phyloP scores from a whole-genome alignment of 1,139 yeast genomes.

The Tardiomyces blankii region DNA sequence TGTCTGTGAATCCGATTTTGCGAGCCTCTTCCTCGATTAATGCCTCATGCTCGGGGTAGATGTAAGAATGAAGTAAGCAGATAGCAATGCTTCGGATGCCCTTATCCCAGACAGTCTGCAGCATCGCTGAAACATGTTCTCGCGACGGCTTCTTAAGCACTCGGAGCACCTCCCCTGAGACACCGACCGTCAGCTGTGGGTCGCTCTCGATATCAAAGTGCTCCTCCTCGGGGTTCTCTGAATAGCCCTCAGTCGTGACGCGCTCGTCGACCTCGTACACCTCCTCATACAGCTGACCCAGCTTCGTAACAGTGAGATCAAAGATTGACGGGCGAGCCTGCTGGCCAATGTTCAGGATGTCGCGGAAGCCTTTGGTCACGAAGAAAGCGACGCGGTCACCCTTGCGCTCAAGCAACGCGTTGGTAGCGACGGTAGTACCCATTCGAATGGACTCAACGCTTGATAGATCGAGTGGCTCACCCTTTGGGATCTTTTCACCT shows the following conservation, averaged over 20 bases:
- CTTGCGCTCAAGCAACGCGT: conserved; percentile 58
- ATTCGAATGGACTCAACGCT: conserved; percentile 49
- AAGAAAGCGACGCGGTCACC: conserved; percentile 55
- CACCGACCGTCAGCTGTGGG: conserved; percentile 29
- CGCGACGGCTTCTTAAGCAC: conserved; percentile 40
- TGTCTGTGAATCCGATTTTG: conserved; percentile 47
- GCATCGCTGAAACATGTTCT: conserved; percentile 28
- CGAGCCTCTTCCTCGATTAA: conserved; percentile 46
- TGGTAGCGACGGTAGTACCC: conserved; percentile 79
- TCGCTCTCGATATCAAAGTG: conserved; percentile 14
- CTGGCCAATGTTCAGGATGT: conserved; percentile 55
- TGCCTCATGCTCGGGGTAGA: conserved; percentile 55
- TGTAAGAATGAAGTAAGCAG: conserved; percentile 58
- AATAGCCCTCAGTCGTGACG: conserved; percentile 55
- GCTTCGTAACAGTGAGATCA: conserved; percentile 48
- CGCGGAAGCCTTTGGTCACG: conserved; percentile 57
- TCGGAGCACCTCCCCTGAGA: conserved; percentile 54
- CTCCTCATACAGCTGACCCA: conserved; percentile 47
- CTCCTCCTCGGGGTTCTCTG: conserved; percentile 43
- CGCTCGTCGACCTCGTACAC: conserved; percentile 65
- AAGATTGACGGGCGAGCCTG: conserved; percentile 66
- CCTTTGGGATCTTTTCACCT: conserved; percentile 34
- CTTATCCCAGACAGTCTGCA: conserved; percentile 34
- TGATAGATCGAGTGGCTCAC: conserved; percentile 34
- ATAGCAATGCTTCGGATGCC: conserved; percentile 61